Conservation (phyloP, 139 green algal genomes). For the Axilococcus clingmanii region DNA sequence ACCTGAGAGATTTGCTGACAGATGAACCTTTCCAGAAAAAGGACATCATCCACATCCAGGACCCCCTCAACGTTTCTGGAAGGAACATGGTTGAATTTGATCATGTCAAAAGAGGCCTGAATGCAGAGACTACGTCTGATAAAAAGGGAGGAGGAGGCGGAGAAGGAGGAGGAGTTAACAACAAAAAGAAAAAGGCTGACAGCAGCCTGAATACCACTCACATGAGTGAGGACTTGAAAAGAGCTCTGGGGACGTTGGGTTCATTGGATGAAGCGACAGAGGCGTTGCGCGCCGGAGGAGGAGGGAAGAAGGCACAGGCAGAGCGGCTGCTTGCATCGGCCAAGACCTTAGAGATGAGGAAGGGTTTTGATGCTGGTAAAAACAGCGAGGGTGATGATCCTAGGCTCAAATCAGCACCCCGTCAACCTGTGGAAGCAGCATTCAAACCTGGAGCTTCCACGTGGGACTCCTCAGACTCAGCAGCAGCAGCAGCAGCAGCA, state of each 20-base stretch:
- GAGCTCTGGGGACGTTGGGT: conserved; percentile 38
- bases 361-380: background rate
- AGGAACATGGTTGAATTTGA: conserved; percentile 63
- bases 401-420: background rate
- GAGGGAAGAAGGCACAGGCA: conserved; percentile 43
- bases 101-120: conserved; percentile 81
- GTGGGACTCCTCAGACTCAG: conserved; percentile 76
- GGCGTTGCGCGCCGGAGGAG: conserved; percentile 39
- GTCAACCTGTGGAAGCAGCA: background rate
- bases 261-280: conserved; percentile 7
- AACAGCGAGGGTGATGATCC: background rate
- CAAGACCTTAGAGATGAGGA: conserved; percentile 13
- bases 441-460: conserved; percentile 80
- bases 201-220: conserved; percentile 19
- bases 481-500: background rate
- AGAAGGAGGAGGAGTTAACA: conserved; percentile 20
- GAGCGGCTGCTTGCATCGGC: conserved; percentile 53
- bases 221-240: conserved; percentile 64
- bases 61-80: conserved; percentile 61
- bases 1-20: conserved; percentile 46
- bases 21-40: conserved; percentile 64
- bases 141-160: conserved; percentile 23
- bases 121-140: conserved; percentile 27
- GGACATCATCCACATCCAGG: conserved; percentile 90
- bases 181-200: conserved; percentile 18